Evolutionary conservation across 78 protist species (phyloP).

Genomic region (Anaeramoeba flamelloides): DNA sequence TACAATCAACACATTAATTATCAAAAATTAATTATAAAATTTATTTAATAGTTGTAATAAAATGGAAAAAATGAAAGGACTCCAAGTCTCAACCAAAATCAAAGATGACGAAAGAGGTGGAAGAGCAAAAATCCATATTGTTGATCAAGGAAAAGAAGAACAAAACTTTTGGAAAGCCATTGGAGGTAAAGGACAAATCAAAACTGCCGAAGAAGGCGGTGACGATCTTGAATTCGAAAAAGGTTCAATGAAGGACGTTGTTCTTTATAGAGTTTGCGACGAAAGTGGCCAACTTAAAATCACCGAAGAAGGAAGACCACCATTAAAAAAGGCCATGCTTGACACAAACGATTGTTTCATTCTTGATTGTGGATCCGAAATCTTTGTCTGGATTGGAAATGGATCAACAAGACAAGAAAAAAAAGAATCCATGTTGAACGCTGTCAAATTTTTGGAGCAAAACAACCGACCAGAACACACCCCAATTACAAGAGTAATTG

Average conservation of each 20-base stretch:
- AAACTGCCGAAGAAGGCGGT: constrained; percentile 26
- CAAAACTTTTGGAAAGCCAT: constrained; percentile 20
- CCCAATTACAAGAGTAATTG: constrained; percentile 10
- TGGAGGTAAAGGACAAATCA: constrained; percentile 3
- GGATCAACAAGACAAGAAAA: constrained; percentile 9
- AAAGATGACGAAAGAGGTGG: constrained; percentile 24
- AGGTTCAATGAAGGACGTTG: too few species aligned
- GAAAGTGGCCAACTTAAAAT: neutral
- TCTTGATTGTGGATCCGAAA: constrained; percentile 22
- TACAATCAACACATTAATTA: too few species aligned
- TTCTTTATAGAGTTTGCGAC: too few species aligned
- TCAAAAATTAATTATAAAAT: too few species aligned
- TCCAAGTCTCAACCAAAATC: constrained; percentile 11
- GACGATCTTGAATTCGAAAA: constrained; percentile 11
- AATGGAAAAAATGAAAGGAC: constrained; percentile 27
- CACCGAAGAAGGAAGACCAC: too few species aligned
- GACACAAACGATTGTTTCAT: constrained; percentile 27
- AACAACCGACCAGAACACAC: constrained; percentile 1
- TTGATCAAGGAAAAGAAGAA: constrained; percentile 16
- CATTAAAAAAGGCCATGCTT: constrained; percentile 15
- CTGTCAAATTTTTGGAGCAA: neutral
- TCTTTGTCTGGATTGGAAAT: constrained; percentile 48
- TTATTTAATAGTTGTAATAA: too few species aligned
- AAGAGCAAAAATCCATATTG: neutral
- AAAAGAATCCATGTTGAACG: constrained; percentile 12